Evolutionary conservation across 2,329 filamentous ascomycete species (phyloP).

Genomic region (Bipolaris victoriae): DNA sequence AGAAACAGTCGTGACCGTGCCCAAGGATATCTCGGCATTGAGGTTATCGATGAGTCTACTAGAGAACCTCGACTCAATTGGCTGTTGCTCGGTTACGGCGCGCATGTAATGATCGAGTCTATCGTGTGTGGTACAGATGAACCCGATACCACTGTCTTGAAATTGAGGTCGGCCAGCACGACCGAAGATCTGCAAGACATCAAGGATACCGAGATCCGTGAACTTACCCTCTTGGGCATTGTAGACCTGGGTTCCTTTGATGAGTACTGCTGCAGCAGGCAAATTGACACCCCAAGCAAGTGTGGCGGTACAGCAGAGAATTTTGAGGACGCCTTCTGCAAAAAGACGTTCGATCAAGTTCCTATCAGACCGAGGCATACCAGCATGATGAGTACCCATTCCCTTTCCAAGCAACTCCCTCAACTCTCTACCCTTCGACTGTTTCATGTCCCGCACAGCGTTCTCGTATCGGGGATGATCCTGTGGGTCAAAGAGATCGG

Average conservation of each 20-base stretch:
- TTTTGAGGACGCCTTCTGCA: slow-evolving; percentile 88
- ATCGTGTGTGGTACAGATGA: slow-evolving; percentile 96
- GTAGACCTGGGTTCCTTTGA: slow-evolving; percentile 97
- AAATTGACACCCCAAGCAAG: slow-evolving; percentile 99
- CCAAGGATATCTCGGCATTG: slow-evolving; percentile 91
- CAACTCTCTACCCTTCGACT: slow-evolving; percentile 83
- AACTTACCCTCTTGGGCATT: slow-evolving; percentile 97
- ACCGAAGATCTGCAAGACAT: slow-evolving; percentile 97
- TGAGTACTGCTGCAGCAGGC: slow-evolving; percentile 93
- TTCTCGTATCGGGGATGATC: slow-evolving; percentile 79
- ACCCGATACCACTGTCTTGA: slow-evolving; percentile 95
- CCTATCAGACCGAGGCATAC: slow-evolving; percentile 91
- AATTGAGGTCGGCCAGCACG: slow-evolving; percentile 97
- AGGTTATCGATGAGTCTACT: slow-evolving; percentile 93
- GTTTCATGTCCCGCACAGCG: slow-evolving; percentile 83
- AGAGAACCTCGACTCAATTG: slow-evolving; percentile 97
- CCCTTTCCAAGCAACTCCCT: slow-evolving; percentile 89
- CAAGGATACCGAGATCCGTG: slow-evolving; percentile 91
- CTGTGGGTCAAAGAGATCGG: slow-evolving; percentile 82
- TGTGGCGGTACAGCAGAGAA: slow-evolving; percentile 97
- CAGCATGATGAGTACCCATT: slow-evolving; percentile 93
- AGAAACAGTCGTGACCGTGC: slow-evolving; percentile 90
- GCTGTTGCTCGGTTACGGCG: slow-evolving; percentile 92
- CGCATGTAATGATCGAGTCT: slow-evolving; percentile 89
- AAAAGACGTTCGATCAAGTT: slow-evolving; percentile 97